Conservation (phyloP, 345 rosid genomes). For the Gossypium rotundifolium region DNA sequence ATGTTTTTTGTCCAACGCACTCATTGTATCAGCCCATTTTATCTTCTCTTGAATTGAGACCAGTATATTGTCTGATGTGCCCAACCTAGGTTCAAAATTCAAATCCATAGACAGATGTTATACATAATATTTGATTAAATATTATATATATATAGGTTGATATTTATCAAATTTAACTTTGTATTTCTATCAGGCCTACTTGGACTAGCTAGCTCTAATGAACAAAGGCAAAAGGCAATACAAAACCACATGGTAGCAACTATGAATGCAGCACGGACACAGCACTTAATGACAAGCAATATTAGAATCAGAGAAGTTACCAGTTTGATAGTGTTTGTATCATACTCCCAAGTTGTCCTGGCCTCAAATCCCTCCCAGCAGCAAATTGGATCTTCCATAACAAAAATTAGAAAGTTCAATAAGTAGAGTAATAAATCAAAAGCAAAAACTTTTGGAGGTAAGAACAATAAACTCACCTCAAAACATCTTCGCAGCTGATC, state of each 20-base stretch:
- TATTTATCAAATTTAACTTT: not conserved
- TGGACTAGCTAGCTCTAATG: not conserved
- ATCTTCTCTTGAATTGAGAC: slow-evolving; percentile 88
- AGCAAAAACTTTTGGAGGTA: not conserved
- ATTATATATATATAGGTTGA: not conserved
- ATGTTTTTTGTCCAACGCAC: slow-evolving; percentile 79
- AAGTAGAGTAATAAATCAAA: not conserved
- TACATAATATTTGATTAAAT: not conserved
- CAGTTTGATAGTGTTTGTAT: slow-evolving; percentile 80
- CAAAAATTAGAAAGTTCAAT: not conserved
- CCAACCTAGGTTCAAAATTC: slow-evolving; percentile 48
- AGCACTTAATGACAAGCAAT: not conserved
- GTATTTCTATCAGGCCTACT: not conserved
- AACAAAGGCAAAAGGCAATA: not conserved
- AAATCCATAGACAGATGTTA: slow-evolving; percentile 7
- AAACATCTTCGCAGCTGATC: slow-evolving; percentile 92
- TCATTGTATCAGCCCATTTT: slow-evolving; percentile 97
- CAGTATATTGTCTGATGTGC: slow-evolving; percentile 78
- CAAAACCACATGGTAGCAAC: not conserved
- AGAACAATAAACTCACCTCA: slow-evolving; percentile 41
- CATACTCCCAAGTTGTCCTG: slow-evolving; percentile 85
- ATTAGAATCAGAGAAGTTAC: slow-evolving; percentile 34
- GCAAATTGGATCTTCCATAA: slow-evolving; percentile 76
- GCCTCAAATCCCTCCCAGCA: slow-evolving; percentile 93
- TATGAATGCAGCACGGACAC: not conserved